Percentiles rank a stretch among this genome's conserved stretches.
Evolutionary conservation across 345 rosid genomes (phyloP).

Genomic region (Salix dunnii): DNA sequence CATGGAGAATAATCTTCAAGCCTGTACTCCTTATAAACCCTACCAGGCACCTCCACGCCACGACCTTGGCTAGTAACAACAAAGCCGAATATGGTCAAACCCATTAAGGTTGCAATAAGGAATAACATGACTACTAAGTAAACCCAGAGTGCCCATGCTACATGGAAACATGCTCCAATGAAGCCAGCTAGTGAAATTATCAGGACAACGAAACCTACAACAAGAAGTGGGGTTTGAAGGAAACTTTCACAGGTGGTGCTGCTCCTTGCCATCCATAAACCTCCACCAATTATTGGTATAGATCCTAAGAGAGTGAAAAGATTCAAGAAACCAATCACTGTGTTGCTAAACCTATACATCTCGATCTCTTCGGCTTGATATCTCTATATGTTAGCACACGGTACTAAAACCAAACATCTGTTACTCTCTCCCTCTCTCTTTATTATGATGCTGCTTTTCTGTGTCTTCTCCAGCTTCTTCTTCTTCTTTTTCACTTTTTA

Average conservation of each 20-base stretch:
- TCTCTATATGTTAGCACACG: neutral
- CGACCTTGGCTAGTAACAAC: conserved; percentile 78
- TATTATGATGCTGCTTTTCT: conserved; percentile 15
- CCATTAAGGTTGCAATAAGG: conserved; percentile 60
- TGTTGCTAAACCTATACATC: conserved; percentile 84
- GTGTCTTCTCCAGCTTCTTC: conserved; percentile 18
- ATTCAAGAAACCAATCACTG: conserved; percentile 72
- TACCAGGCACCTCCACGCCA: conserved; percentile 61
- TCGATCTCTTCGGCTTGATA: neutral
- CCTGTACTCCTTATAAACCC: conserved; percentile 65
- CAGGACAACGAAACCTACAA: conserved; percentile 67
- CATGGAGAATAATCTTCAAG: conserved; percentile 75
- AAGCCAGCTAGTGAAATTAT: conserved; percentile 77
- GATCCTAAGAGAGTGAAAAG: conserved; percentile 78
- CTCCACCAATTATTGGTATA: conserved; percentile 80
- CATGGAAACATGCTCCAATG: conserved; percentile 82
- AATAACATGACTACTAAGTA: conserved; percentile 78
- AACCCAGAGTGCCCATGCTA: conserved; percentile 87
- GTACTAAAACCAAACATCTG: neutral
- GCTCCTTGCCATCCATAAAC: conserved; percentile 83
- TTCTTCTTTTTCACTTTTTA: conserved; percentile 18
- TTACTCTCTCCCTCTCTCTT: neutral
- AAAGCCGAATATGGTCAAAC: conserved; percentile 69
- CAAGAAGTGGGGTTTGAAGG: conserved; percentile 77
- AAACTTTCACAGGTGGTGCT: conserved; percentile 75